Conservation (phyloP, 306 rosid species). For the Cucumis cinereus region DNA sequence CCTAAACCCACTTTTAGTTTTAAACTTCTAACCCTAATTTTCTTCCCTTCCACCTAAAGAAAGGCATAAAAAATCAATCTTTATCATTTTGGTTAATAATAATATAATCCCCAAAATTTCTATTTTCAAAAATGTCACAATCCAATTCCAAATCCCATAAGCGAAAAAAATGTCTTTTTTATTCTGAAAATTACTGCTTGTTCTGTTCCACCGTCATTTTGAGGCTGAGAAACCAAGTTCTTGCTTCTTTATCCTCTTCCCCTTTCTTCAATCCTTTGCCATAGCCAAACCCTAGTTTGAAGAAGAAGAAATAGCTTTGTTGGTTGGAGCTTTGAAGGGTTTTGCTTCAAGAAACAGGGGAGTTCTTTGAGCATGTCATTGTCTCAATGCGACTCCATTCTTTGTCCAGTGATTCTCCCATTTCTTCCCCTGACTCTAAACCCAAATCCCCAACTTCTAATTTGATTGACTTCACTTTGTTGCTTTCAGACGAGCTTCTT, state of each 20-base stretch:
- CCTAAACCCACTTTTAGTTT: neutral
- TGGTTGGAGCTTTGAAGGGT: neutral
- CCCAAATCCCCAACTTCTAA: neutral
- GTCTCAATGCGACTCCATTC: constrained; percentile 22
- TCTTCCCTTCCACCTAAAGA: neutral
- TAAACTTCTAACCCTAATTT: neutral
- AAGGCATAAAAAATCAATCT: neutral
- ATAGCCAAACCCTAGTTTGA: neutral
- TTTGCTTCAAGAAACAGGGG: neutral
- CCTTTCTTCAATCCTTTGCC: neutral
- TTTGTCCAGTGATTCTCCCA: constrained; percentile 9
- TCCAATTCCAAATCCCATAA: neutral
- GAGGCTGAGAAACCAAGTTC: constrained; percentile 5
- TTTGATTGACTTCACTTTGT: constrained; percentile 9
- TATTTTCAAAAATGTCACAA: neutral
- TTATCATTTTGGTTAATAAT: neutral
- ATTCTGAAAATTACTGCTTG: constrained; percentile 5
- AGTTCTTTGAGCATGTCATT: constrained; percentile 22
- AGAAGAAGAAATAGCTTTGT: neutral
- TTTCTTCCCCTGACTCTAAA: constrained; percentile 16
- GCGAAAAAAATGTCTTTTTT: neutral
- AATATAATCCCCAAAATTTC: neutral
- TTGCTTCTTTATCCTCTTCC: constrained; percentile 2
- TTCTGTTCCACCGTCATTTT: constrained; percentile 5
- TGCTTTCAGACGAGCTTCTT: constrained; percentile 54